Conservation (phyloP, 139 green algal genomes). For the Closterium sp. region DNA sequence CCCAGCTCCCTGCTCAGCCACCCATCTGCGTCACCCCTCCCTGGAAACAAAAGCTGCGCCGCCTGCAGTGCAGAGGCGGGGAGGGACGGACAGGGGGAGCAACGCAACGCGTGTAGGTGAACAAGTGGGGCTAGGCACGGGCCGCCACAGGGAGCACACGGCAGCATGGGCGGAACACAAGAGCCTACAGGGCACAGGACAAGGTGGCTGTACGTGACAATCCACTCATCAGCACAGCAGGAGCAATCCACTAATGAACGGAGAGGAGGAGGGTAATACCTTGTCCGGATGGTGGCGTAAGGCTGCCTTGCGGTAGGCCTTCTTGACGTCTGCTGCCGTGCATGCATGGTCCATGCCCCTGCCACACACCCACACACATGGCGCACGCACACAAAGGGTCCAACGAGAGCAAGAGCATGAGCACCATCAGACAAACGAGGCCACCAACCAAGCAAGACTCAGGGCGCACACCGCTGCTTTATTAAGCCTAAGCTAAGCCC, state of each 20-base stretch:
- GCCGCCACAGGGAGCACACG: neutral
- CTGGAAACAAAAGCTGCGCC: conserved; percentile 1
- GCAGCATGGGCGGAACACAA: neutral
- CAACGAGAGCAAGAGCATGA: no score
- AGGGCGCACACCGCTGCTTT: no score
- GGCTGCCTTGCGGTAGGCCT: conserved; percentile 44
- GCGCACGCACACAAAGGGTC: no score
- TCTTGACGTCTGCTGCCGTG: conserved; percentile 36
- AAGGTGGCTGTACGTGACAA: no score
- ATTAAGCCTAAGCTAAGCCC: no score
- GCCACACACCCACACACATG: neutral
- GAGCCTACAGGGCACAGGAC: neutral
- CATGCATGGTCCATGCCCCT: conserved; percentile 21
- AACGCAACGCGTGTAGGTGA: neutral
- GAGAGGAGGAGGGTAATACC: neutral
- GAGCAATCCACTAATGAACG: neutral
- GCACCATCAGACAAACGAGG: no score
- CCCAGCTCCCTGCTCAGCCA: conserved; percentile 7
- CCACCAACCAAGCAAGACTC: no score
- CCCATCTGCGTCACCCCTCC: neutral
- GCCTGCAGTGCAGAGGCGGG: neutral
- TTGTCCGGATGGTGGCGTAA: conserved; percentile 50
- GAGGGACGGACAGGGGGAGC: neutral
- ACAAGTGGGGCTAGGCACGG: neutral
- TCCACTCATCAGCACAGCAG: neutral